phyloP scores from a whole-genome alignment of 768 basidiomycete genomes.

The Termitomyces sp. region DNA sequence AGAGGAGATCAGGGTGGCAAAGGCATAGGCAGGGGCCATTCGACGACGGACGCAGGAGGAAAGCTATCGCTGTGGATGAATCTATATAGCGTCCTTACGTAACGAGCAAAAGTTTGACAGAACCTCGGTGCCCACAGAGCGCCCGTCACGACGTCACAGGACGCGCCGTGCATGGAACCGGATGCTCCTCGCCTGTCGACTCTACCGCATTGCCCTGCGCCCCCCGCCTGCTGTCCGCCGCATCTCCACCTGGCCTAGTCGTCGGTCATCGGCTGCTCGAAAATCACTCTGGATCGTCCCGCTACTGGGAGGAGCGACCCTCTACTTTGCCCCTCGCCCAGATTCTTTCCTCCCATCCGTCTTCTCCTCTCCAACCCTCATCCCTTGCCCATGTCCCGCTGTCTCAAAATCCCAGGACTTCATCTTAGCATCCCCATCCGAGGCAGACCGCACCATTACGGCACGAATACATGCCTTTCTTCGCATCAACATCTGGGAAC shows the following conservation, averaged over 20 bases:
- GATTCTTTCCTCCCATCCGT: conserved; percentile 38
- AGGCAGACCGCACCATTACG: conserved; percentile 44
- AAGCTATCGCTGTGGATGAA: background rate
- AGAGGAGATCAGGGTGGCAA: conserved; percentile 90
- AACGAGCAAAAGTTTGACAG: conserved; percentile 1
- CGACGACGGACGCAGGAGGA: conserved; percentile 21
- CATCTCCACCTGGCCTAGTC: conserved; percentile 18
- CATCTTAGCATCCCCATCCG: conserved; percentile 64
- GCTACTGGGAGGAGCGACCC: conserved; percentile 44
- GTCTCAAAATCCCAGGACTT: conserved; percentile 15
- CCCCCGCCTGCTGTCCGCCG: conserved; percentile 11
- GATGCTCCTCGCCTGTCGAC: conserved; percentile 10
- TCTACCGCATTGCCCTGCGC: conserved; percentile 19
- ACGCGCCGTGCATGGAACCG: background rate
- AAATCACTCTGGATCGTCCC: conserved; percentile 51
- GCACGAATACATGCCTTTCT: conserved; percentile 42
- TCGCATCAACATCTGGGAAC: conserved; percentile 69
- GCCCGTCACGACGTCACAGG: conserved; percentile 4
- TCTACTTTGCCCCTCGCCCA: conserved; percentile 42
- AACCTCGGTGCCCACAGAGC: no score
- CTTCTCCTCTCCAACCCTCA: conserved; percentile 42
- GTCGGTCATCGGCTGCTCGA: conserved; percentile 18
- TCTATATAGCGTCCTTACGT: conserved; percentile 12
- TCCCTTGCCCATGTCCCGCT: conserved; percentile 29
- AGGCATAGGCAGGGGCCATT: conserved; percentile 71